phyloP scores from a whole-genome alignment of 805 yeast species.

The Candida nemodendra region DNA sequence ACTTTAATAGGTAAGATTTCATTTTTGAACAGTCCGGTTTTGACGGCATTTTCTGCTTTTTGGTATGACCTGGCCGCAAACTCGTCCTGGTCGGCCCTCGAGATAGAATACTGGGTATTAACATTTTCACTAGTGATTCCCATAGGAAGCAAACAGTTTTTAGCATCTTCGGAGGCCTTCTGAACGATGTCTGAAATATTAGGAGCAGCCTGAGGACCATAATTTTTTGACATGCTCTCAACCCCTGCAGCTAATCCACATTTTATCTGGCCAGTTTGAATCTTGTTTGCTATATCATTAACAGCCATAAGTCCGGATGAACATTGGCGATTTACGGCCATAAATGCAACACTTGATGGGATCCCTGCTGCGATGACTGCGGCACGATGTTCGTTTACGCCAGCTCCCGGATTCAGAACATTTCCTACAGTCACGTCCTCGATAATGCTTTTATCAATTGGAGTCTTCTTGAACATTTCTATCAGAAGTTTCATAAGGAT shows the following conservation, averaged over 20 bases:
- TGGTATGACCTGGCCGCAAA: conserved; percentile 86
- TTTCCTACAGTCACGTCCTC: conserved; percentile 91
- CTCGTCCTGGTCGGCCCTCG: conserved; percentile 75
- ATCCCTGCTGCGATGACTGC: conserved; percentile 90
- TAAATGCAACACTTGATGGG: conserved; percentile 74
- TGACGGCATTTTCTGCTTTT: conserved; percentile 78
- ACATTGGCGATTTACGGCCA: conserved; percentile 90
- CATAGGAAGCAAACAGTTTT: conserved; percentile 89
- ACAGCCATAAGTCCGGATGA: conserved; percentile 92
- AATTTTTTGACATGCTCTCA: conserved; percentile 89
- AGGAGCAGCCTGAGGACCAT: conserved; percentile 77
- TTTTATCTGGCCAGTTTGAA: conserved; percentile 81
- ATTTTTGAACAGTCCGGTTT: conserved; percentile 72
- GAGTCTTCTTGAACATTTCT: conserved; percentile 55
- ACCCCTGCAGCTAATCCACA: conserved; percentile 92
- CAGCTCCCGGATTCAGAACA: conserved; percentile 89
- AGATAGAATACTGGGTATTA: conserved; percentile 60
- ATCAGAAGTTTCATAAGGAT: conserved; percentile 63
- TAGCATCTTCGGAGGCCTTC: conserved; percentile 46
- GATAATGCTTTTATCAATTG: conserved; percentile 51
- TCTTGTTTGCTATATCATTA: conserved; percentile 86
- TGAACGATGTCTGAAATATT: conserved; percentile 49
- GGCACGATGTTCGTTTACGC: conserved; percentile 92
- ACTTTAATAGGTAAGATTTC: conserved; percentile 84
- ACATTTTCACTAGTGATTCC: conserved; percentile 95